A percentile compares a stretch with the other conserved stretches of the same genome.
These are phyloP conservation scores for Cladosporium sphaerospermum DNA, from an alignment of 2,329 filamentous ascomycete genomes.

Conservation along the genomic window DNA sequence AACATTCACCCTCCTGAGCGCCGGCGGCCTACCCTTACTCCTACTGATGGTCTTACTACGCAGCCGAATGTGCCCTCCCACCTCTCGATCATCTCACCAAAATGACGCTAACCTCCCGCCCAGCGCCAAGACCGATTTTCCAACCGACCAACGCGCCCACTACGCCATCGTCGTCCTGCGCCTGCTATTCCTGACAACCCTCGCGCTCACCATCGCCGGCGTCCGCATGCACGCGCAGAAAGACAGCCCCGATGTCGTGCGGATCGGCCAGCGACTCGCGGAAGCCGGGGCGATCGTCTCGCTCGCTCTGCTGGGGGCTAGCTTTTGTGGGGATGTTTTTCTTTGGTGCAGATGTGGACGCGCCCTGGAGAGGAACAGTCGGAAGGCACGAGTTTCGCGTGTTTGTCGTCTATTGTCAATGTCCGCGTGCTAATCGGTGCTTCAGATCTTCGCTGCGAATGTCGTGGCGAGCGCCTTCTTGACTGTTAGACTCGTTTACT, in stretches of 20 bases:
- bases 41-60: background rate
- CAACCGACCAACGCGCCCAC: background rate
- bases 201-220: slow-evolving; percentile 1
- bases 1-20: background rate
- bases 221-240: slow-evolving; percentile 3
- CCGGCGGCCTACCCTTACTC: background rate
- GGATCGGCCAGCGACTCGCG: background rate
- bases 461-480: background rate
- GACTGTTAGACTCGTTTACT: background rate
- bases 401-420: background rate
- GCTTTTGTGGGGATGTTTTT: background rate
- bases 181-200: background rate
- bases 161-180: slow-evolving; percentile 4
- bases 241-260: background rate
- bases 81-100: too few species aligned
- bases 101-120: background rate
- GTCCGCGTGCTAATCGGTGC: background rate
- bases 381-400: background rate
- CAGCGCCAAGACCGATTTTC: background rate
- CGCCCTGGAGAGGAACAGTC: background rate
- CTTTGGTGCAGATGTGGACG: background rate
- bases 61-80: background rate
- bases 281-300: background rate
- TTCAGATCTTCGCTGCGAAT: background rate
- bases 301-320: background rate